Base-by-base conservation (phyloP, 2,329 filamentous ascomycete genomes). In the Rhytidhysteron rufulum region DNA sequence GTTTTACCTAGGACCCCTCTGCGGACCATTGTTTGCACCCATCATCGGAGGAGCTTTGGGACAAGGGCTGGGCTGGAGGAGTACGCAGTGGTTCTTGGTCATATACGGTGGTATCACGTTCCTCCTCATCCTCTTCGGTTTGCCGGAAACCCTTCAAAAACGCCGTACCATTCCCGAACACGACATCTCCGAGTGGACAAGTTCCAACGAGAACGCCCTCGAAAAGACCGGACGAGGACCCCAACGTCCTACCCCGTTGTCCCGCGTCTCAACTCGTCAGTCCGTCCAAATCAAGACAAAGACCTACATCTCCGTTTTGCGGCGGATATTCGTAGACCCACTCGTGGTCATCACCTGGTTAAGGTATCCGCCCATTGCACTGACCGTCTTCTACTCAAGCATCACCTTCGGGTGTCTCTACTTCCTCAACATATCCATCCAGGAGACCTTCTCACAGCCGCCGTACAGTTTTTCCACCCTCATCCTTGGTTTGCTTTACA, bases 321-420 rank as follows among this genome's bases (percentile, higher is more conserved):
- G 60, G 27, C 58, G 62, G 37, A 62, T 62, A 41, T 63, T 68
- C 45, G 27, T 68, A 42, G 63, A 67, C 37, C 65, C 65, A 0
- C 56, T 68, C n/a, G 47, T 51, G 25, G 63, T 68, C 34, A 49
- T 68, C 21, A 49, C 58, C 11, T 65, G 62, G 54, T 51, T 68
- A 5, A 60, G 63, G 31, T 68, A 54, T 38, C 65, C 64, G 2
- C 57, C 64, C 33, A 60, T 68, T 21, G 44, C 55, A 24, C 51
- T 67, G 5, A 65, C 65, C 5, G 63, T 68, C 36, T 65, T 63
- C 48, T 67, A 65, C 45, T 63, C 65, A 30, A 58, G 52, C 43
- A 67, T 68, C 47, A 62, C 62, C 1, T 67, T 67, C 42, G 64
- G 61, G 40, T 49, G 43, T 9, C 53, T 68, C 36, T 66, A 66